Evolutionary conservation across 176 grass and related monocot species (phyloP).

Genomic region (Pharus latifolius): DNA sequence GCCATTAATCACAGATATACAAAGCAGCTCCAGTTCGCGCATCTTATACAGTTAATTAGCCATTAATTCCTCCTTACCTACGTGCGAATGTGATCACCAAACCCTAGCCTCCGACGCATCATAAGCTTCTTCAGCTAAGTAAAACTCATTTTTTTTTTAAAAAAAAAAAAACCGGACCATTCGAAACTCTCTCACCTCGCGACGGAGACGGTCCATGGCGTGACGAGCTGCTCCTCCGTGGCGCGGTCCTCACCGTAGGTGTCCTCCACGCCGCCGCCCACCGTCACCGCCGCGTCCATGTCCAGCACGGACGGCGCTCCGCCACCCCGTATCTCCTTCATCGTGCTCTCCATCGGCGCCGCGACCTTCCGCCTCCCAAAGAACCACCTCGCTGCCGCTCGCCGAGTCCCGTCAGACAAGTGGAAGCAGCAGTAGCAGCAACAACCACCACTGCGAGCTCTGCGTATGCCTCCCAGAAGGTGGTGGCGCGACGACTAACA

Average conservation of each 20-base stretch:
- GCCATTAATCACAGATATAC: not conserved
- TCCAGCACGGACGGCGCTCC: slow-evolving; percentile 51
- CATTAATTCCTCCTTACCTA: not conserved
- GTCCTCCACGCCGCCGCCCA: slow-evolving; percentile 72
- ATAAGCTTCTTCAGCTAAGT: too few relatives aligned
- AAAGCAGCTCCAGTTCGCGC: not conserved
- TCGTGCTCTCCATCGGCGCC: slow-evolving; percentile 66
- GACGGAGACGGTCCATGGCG: slow-evolving; percentile 87
- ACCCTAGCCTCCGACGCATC: too few relatives aligned
- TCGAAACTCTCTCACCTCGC: slow-evolving; percentile 61
- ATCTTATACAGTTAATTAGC: not conserved
- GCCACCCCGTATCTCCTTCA: slow-evolving; percentile 48
- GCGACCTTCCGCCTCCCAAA: not conserved
- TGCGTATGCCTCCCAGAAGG: too few relatives aligned
- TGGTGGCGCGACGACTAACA: too few relatives aligned
- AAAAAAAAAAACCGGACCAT: too few relatives aligned
- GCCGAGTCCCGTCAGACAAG: too few relatives aligned
- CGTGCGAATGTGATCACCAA: not conserved
- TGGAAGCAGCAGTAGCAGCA: too few relatives aligned
- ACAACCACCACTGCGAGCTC: too few relatives aligned
- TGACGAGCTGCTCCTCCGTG: slow-evolving; percentile 87
- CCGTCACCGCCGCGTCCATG: slow-evolving; percentile 46
- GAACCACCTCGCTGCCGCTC: too few relatives aligned
- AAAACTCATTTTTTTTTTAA: too few relatives aligned
- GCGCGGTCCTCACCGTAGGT: slow-evolving; percentile 77